phyloP scores from a whole-genome alignment of 2,329 filamentous ascomycete species.

The Fusarium siculi region DNA sequence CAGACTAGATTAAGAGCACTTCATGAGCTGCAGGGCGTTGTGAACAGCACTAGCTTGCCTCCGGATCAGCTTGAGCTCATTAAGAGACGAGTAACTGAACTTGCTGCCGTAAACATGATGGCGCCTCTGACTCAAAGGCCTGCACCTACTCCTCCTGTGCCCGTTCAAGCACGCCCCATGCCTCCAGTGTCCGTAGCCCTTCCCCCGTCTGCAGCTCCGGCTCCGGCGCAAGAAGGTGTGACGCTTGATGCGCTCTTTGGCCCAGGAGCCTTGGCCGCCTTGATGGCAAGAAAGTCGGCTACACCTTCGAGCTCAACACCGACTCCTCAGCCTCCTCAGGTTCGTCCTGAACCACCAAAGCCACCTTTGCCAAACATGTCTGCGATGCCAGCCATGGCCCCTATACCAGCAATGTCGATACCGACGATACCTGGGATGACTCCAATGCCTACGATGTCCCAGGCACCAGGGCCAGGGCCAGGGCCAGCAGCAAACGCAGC shows the following conservation, averaged over 20 bases:
- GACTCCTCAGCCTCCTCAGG: conserved; percentile 49
- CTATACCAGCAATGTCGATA: conserved; percentile 53
- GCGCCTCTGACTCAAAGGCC: conserved; percentile 57
- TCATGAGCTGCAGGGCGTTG: conserved; percentile 78
- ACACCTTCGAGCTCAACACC: conserved; percentile 61
- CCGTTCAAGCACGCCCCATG: conserved; percentile 47
- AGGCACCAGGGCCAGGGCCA: conserved; percentile 48
- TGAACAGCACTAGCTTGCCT: conserved; percentile 81
- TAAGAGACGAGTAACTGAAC: conserved; percentile 83
- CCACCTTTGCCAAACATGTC: conserved; percentile 13
- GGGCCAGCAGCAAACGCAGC: conserved; percentile 53
- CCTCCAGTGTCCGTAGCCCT: conserved; percentile 50
- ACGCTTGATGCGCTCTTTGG: conserved; percentile 70
- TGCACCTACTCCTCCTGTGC: conserved; percentile 51
- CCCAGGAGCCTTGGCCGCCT: conserved; percentile 67
- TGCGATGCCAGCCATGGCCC: conserved; percentile 46
- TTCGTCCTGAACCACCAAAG: conserved; percentile 18
- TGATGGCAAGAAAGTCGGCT: conserved; percentile 65
- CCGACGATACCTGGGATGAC: conserved; percentile 54
- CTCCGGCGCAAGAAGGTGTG: conserved; percentile 50
- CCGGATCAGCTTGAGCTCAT: conserved; percentile 86
- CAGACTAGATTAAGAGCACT: conserved; percentile 86
- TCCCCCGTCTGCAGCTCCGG: conserved; percentile 46
- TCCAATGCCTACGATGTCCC: conserved; percentile 54
- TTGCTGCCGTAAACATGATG: conserved; percentile 72